A percentile compares a stretch with the other conserved stretches of the same genome.
Conservation (phyloP, 2,329 filamentous ascomycete species). For the Calonectria pseudoturangicola region DNA sequence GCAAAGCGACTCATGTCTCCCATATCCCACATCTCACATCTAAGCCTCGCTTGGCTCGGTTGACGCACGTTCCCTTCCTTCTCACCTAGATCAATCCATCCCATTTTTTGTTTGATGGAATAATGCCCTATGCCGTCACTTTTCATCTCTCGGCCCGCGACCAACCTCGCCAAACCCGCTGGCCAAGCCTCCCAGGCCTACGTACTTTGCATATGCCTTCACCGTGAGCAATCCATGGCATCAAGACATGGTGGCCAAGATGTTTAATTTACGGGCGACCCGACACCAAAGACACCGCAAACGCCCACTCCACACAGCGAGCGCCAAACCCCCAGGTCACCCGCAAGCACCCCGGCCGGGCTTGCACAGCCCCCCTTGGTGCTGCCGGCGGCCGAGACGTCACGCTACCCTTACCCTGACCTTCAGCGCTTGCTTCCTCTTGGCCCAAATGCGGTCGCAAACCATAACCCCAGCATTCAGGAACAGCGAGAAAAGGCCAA, state of each 20-base stretch:
- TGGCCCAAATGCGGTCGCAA: neutral
- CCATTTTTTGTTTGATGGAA: slow-evolving; percentile 13
- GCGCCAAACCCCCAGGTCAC: slow-evolving; percentile 14
- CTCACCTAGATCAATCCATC: slow-evolving; percentile 8
- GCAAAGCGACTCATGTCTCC: slow-evolving; percentile 3
- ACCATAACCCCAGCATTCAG: slow-evolving; percentile 18
- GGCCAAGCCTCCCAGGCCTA: slow-evolving; percentile 12
- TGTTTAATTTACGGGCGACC: slow-evolving; percentile 37
- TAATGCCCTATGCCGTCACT: neutral
- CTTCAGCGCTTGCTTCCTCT: slow-evolving; percentile 17
- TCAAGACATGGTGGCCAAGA: neutral
- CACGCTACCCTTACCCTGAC: slow-evolving; percentile 22
- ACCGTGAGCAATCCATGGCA: neutral
- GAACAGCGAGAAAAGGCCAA: slow-evolving; percentile 22
- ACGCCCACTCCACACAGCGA: slow-evolving; percentile 13
- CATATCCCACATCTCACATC: slow-evolving; percentile 6
- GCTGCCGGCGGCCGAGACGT: slow-evolving; percentile 39
- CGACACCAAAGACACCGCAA: neutral
- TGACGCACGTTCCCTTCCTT: slow-evolving; percentile 9
- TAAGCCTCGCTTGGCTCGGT: slow-evolving; percentile 30
- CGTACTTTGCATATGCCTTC: slow-evolving; percentile 9
- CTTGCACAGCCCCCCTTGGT: slow-evolving; percentile 43
- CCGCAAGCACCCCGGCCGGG: slow-evolving; percentile 17
- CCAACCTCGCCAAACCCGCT: neutral
- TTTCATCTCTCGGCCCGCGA: neutral